These are phyloP conservation scores for Ajuga reptans DNA, from an alignment of 305 asterid genomes.

Conservation along the genomic window DNA sequence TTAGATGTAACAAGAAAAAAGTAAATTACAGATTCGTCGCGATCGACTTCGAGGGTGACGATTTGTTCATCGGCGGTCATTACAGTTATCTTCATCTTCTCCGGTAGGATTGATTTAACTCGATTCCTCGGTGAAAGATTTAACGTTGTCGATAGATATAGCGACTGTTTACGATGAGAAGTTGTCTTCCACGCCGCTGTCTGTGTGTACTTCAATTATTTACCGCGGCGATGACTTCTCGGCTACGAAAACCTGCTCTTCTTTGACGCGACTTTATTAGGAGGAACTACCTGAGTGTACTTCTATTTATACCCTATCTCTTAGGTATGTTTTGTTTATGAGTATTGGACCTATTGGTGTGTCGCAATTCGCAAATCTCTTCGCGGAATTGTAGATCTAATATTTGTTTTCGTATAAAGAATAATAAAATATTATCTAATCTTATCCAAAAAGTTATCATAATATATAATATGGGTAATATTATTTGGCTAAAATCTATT, in stretches of 20 bases:
- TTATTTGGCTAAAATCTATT: no score
- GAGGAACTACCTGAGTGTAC: no score
- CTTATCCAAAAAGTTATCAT: no score
- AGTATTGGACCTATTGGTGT: no score
- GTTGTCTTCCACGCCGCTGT: conserved; percentile 15
- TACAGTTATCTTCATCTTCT: conserved; percentile 88
- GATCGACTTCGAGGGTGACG: conserved; percentile 75
- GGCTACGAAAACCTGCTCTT: conserved; percentile 14
- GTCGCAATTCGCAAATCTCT: no score
- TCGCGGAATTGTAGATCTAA: no score
- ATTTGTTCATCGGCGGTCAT: conserved; percentile 92
- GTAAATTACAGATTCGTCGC: conserved; percentile 73
- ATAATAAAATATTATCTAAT: no score
- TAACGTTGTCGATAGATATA: neutral
- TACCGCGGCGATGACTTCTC: conserved; percentile 14
- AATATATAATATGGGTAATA: no score
- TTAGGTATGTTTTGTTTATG: no score
- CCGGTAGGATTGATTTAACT: conserved; percentile 21
- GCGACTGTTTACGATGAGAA: neutral
- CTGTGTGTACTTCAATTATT: conserved; percentile 13
- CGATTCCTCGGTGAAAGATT: conserved; percentile 18
- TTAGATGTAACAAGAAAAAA: neutral
- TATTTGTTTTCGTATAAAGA: no score
- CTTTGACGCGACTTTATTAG: neutral
- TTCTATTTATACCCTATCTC: no score